Conservation (phyloP, 2,329 filamentous ascomycete species). For the Gaeumannomyces tritici region DNA sequence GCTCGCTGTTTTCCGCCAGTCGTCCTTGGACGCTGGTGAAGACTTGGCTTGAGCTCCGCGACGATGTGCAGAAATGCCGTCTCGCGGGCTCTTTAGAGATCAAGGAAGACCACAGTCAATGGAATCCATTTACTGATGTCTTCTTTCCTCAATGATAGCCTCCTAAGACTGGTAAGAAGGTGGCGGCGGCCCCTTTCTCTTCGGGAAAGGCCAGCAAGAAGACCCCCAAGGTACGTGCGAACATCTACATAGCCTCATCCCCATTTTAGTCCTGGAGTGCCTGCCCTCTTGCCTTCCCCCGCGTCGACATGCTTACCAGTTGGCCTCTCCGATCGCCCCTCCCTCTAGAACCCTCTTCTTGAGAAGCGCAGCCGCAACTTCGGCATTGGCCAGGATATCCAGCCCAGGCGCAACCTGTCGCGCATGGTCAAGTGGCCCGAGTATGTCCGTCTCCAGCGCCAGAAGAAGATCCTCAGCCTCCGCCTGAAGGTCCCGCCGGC, state of each 20-base stretch:
- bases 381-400: constrained; percentile 98
- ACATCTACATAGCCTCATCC: not conserved
- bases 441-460: constrained; percentile 96
- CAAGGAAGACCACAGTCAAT: constrained; percentile 64
- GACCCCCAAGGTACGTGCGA: constrained; percentile 75
- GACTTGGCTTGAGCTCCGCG: constrained; percentile 53
- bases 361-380: constrained; percentile 98
- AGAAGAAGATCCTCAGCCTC: constrained; percentile 91
- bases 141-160: constrained; percentile 99
- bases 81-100: constrained; percentile 77
- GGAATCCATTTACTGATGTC: constrained; percentile 84
- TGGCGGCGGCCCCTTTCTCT: constrained; percentile 92
- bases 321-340: not conserved
- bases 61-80: constrained; percentile 43
- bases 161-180: constrained; percentile 97
- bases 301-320: constrained; percentile 1
- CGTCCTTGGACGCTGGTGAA: constrained; percentile 39
- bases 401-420: constrained; percentile 88
- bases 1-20: constrained; percentile 24
- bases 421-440: constrained; percentile 99
- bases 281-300: not conserved
- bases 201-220: constrained; percentile 95
- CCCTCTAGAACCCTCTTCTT: constrained; percentile 87
- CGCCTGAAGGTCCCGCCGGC: constrained; percentile 97
- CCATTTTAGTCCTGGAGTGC: not conserved